Percentiles rank a stretch among this genome's conserved stretches.
Conservation (phyloP, 2,329 filamentous ascomycete species). For the Aspergillus versicolor region DNA sequence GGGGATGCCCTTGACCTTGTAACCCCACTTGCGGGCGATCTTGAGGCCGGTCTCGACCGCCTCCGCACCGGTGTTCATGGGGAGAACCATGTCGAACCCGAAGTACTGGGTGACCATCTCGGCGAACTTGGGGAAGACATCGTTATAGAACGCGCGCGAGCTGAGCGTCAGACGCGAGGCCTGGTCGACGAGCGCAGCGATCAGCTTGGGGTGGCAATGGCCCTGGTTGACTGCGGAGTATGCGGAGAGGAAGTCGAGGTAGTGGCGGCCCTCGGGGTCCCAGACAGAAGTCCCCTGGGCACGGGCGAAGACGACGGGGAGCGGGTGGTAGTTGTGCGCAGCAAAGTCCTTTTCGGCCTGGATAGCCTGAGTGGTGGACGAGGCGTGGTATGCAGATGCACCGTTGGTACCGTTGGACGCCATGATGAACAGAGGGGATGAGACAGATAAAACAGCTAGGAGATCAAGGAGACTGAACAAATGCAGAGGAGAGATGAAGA, state of each 20-base stretch:
- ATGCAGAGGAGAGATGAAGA: neutral
- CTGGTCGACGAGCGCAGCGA: conserved; percentile 87
- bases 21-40: conserved; percentile 95
- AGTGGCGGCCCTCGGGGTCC: conserved; percentile 94
- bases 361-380: conserved; percentile 78
- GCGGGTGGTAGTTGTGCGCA: conserved; percentile 97
- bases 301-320: conserved; percentile 87
- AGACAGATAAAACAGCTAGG: conserved; percentile 12
- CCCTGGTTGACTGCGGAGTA: conserved; percentile 98
- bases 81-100: conserved; percentile 95
- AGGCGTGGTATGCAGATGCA: conserved; percentile 62
- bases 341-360: conserved; percentile 77
- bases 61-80: conserved; percentile 97
- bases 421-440: conserved; percentile 23
- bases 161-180: conserved; percentile 86
- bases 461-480: neutral
- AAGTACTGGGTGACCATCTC: conserved; percentile 87
- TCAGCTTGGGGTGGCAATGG: conserved; percentile 93
- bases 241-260: conserved; percentile 96
- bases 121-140: conserved; percentile 94
- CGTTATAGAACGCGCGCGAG: conserved; percentile 95
- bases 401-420: conserved; percentile 39
- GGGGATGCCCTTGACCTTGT: conserved; percentile 90
- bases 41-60: conserved; percentile 96
- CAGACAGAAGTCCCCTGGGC: conserved; percentile 86